Evolutionary conservation across 2,329 filamentous ascomycete genomes (phyloP).

Genomic region (Penicillium fuscoglaucum): DNA sequence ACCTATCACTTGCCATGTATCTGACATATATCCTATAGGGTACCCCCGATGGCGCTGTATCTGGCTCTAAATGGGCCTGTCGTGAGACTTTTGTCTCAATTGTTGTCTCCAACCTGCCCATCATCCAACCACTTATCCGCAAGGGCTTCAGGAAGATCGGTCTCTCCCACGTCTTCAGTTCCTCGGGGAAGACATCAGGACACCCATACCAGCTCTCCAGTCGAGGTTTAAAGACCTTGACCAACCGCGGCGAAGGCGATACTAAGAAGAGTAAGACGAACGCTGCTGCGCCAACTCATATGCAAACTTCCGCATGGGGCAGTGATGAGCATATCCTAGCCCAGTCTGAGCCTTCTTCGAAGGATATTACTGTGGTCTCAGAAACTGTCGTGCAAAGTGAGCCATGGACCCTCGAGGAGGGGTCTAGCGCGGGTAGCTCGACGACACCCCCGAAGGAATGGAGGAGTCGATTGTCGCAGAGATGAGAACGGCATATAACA

Average conservation of each 20-base stretch:
- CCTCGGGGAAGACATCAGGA: slow-evolving; percentile 19
- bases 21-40: slow-evolving; percentile 20
- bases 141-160: slow-evolving; percentile 26
- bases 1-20: not conserved
- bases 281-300: slow-evolving; percentile 14
- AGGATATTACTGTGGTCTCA: slow-evolving; percentile 29
- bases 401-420: slow-evolving; percentile 12
- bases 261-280: slow-evolving; percentile 16
- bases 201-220: slow-evolving; percentile 26
- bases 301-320: slow-evolving; percentile 27
- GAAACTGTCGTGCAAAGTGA: slow-evolving; percentile 31
- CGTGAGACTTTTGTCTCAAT: slow-evolving; percentile 47
- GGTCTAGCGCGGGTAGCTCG: not conserved
- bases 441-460: slow-evolving; percentile 19
- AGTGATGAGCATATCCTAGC: slow-evolving; percentile 32
- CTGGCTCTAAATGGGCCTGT: slow-evolving; percentile 44
- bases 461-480: not conserved
- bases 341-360: slow-evolving; percentile 7
- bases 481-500: not conserved
- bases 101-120: slow-evolving; percentile 43
- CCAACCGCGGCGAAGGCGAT: slow-evolving; percentile 15
- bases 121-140: slow-evolving; percentile 39
- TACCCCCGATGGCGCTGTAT: slow-evolving; percentile 35
- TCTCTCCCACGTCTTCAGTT: slow-evolving; percentile 30
- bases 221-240: slow-evolving; percentile 14